Percentiles rank a stretch among this genome's conserved stretches.
Conservation (phyloP, 1,284 basidiomycete genomes). For the Pascua sp. region DNA sequence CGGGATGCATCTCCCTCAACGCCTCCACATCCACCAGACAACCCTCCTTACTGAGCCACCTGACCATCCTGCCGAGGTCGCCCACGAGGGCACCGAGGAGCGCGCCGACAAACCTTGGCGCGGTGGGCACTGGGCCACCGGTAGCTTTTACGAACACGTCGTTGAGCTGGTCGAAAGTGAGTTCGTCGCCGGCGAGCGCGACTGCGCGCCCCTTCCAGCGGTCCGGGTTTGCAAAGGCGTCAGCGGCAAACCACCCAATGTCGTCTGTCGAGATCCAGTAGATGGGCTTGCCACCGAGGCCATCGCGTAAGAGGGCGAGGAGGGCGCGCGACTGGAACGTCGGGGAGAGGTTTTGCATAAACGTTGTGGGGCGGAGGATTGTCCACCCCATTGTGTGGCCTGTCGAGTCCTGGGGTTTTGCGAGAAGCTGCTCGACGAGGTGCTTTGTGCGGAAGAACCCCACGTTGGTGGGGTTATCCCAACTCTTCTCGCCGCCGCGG, state of each 20-base stretch:
- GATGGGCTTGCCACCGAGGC: conserved; percentile 19
- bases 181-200: conserved; percentile 23
- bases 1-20: conserved; percentile 10
- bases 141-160: conserved; percentile 9
- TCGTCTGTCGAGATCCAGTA: conserved; percentile 20
- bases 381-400: conserved; percentile 1
- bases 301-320: conserved; percentile 13
- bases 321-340: conserved; percentile 17
- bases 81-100: no score
- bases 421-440: conserved; percentile 14
- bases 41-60: conserved; percentile 16
- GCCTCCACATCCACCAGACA: conserved; percentile 4
- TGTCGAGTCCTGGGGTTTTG: neutral
- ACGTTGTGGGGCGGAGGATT: conserved; percentile 12
- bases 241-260: conserved; percentile 22
- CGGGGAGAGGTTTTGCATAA: conserved; percentile 13
- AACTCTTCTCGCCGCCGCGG: conserved; percentile 24
- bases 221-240: conserved; percentile 14
- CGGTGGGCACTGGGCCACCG: conserved; percentile 20
- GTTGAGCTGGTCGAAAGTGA: conserved; percentile 22
- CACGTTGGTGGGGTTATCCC: conserved; percentile 11
- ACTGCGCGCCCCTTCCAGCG: conserved; percentile 16
- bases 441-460: conserved; percentile 20
- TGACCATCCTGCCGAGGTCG: conserved; percentile 13
- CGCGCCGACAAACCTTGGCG: neutral